Base-by-base conservation (phyloP, 352 stramenopile species). In the Saprolegnia parasitica region DNA sequence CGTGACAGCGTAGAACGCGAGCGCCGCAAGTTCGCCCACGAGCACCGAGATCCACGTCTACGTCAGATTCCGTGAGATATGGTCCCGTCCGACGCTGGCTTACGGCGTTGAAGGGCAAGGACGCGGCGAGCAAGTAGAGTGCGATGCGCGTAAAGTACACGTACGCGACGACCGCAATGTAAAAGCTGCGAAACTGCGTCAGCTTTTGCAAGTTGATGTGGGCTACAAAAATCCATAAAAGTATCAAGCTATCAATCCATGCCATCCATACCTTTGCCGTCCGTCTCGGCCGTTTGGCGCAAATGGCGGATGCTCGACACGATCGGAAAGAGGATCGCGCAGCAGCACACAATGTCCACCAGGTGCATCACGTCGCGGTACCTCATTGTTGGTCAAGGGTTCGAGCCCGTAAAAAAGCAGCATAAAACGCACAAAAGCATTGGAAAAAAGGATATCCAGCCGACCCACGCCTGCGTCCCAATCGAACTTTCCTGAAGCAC, bases 141-240 rank as follows among this genome's bases (percentile, higher is more conserved):
- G 96, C 86, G 72, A 99, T 96, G n/a, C 97, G 85, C 55, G 97
- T 99, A 65, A 98, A 91, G 78, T 99, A 99, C 54, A 99, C 93
- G 72, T 99, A 99, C n/a, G 81, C 84, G 23, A 99, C 89, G 15
- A 99, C 96, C 21, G 98, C 76, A 13, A 98, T 67, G 77, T 99
- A 99, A 77, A 99, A 99, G 13, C 87, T 87, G 45, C 95, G 91
- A 78, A 99, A 99, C 57, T 98, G 88, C 67, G 89, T 94, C 24
- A 99, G 85, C 71, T 98, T 98, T 24, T 86, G 77, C 29, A 98
- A 77, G 37, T 93, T 96, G 45, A 77, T 71, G 56, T 90, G 85
- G 29, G 83, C 81, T 71, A 52, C 6, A 39, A 8, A 21, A 6
- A 58, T 66, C 20, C 26, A 8, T n/a, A 6, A 37, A 4, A 32